These are phyloP conservation scores for Colletotrichum musicola DNA, from an alignment of 2,329 filamentous ascomycete genomes.

Conservation along the genomic window DNA sequence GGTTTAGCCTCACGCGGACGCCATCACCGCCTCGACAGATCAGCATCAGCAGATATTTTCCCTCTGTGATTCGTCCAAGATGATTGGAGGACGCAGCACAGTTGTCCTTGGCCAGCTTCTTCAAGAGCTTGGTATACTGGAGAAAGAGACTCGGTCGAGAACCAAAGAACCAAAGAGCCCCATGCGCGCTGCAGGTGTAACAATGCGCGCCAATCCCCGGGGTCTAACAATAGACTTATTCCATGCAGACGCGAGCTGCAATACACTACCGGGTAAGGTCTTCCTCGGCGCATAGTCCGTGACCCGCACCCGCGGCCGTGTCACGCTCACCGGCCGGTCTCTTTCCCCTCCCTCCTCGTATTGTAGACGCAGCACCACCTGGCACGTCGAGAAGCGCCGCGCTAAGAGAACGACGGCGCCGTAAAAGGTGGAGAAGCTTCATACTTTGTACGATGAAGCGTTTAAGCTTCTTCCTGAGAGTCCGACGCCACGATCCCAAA, in stretches of 20 bases:
- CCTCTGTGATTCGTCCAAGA: conserved; percentile 6
- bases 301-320: conserved; percentile 1
- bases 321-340: conserved; percentile 2
- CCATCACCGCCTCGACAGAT: neutral
- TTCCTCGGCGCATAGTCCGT: neutral
- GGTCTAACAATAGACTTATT: conserved; percentile 22
- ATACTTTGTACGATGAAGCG: neutral
- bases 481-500: conserved; percentile 10
- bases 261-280: neutral
- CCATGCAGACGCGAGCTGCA: neutral
- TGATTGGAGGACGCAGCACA: neutral
- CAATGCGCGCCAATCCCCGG: conserved; percentile 17
- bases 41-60: conserved; percentile 22
- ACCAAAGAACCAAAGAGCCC: neutral
- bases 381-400: conserved; percentile 14
- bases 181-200: conserved; percentile 12
- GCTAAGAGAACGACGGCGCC: conserved; percentile 14
- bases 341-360: too few relatives aligned
- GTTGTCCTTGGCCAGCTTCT: too few relatives aligned
- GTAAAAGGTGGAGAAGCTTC: neutral
- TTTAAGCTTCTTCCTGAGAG: conserved; percentile 35
- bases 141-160: neutral
- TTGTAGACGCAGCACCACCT: conserved; percentile 4
- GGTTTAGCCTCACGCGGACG: neutral
- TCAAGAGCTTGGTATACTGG: neutral